A percentile compares a stretch with the other conserved stretches of the same genome.
Conservation (phyloP, 208 protist genomes). For the Strigomonas galati region DNA sequence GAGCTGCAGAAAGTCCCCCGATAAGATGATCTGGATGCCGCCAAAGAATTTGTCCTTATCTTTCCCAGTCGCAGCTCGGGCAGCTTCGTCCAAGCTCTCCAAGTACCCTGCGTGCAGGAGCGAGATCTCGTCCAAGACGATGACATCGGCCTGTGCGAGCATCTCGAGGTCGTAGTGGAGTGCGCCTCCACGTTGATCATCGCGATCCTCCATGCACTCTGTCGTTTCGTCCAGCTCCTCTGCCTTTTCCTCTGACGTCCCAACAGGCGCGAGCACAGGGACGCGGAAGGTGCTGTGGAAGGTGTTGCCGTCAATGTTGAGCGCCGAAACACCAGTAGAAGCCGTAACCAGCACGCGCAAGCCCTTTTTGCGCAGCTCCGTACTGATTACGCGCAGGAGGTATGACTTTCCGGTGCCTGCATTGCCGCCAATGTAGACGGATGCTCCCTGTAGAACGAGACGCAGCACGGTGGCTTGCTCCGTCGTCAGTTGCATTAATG, state of each 20-base stretch:
- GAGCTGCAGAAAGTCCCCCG: conserved; percentile 86
- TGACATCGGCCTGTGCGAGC: conserved; percentile 37
- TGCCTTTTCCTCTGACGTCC: neutral
- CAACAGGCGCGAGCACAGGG: conserved; percentile 20
- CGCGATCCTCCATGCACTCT: conserved; percentile 2
- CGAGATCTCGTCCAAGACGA: conserved; percentile 85
- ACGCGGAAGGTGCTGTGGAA: conserved; percentile 76
- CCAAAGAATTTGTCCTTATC: conserved; percentile 51
- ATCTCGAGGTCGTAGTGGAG: conserved; percentile 20
- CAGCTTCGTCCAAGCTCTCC: conserved; percentile 39
- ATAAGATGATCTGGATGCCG: conserved; percentile 82
- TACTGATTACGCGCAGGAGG: conserved; percentile 36
- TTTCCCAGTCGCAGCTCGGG: conserved; percentile 25
- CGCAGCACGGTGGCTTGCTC: conserved; percentile 37
- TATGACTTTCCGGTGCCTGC: conserved; percentile 75
- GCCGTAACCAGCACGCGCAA: conserved; percentile 53
- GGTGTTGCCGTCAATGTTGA: conserved; percentile 67
- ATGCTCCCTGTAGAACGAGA: conserved; percentile 47
- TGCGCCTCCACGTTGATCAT: neutral
- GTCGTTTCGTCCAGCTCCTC: conserved; percentile 1
- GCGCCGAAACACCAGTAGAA: conserved; percentile 64
- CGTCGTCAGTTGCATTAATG: conserved; percentile 3
- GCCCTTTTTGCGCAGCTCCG: conserved; percentile 18
- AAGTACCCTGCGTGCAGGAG: conserved; percentile 58
- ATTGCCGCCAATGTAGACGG: conserved; percentile 65